phyloP scores from a whole-genome alignment of 2,329 filamentous ascomycete species.

The Ceratocystis smalleyi region DNA sequence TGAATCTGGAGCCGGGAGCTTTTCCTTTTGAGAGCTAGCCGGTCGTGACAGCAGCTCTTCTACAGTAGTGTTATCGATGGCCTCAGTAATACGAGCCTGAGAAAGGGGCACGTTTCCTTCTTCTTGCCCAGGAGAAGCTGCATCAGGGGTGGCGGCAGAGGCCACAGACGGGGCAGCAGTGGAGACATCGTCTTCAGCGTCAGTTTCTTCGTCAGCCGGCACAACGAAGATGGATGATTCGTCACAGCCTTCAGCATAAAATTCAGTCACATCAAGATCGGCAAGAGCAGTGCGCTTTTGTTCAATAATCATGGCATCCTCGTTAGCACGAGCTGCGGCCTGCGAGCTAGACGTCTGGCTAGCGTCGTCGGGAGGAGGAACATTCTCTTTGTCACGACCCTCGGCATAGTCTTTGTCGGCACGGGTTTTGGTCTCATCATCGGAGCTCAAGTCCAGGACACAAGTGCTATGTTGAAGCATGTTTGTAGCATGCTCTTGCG shows the following conservation, averaged over 20 bases:
- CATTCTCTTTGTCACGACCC: slow-evolving; percentile 77
- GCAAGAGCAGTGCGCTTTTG: slow-evolving; percentile 49
- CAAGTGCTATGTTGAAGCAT: slow-evolving; percentile 82
- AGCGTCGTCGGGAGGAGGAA: slow-evolving; percentile 56
- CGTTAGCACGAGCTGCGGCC: slow-evolving; percentile 22
- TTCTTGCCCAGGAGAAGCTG: not conserved
- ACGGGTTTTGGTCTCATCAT: slow-evolving; percentile 55
- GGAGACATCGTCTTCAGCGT: not conserved
- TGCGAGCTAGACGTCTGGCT: slow-evolving; percentile 37
- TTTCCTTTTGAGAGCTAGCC: slow-evolving; percentile 21
- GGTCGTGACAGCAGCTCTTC: slow-evolving; percentile 19
- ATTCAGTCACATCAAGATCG: slow-evolving; percentile 52
- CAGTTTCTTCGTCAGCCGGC: slow-evolving; percentile 39
- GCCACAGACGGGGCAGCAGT: not conserved
- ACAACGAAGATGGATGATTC: slow-evolving; percentile 46
- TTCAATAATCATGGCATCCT: slow-evolving; percentile 45
- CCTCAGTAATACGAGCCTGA: not conserved
- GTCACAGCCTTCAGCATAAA: slow-evolving; percentile 51
- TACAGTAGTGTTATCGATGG: slow-evolving; percentile 14
- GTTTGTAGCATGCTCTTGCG: slow-evolving; percentile 81
- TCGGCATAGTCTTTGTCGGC: slow-evolving; percentile 38
- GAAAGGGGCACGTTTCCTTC: not conserved
- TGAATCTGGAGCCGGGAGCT: slow-evolving; percentile 34
- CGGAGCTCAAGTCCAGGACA: slow-evolving; percentile 74
- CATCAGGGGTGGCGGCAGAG: not conserved